phyloP scores from a whole-genome alignment of 495 filamentous ascomycete species.

The Penicillium cinerascens region DNA sequence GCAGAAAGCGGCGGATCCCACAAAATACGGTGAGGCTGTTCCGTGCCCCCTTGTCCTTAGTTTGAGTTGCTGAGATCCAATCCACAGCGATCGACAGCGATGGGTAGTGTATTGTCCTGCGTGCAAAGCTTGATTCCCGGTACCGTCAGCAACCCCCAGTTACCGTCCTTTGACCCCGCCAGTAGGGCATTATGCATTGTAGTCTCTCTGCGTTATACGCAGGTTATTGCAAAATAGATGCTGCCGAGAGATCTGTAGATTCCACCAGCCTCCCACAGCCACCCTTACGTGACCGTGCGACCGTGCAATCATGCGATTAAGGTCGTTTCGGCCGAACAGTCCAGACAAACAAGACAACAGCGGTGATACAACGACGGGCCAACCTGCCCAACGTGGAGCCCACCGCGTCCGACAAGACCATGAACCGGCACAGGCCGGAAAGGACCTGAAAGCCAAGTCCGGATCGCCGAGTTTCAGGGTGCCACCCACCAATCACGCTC shows the following conservation, averaged over 20 bases:
- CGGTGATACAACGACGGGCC: slow-evolving; percentile 7
- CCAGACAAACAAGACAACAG: slow-evolving; percentile 1
- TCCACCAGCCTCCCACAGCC: not conserved
- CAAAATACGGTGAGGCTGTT: slow-evolving; percentile 30
- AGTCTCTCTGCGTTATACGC: not conserved
- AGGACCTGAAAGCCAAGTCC: slow-evolving; percentile 22
- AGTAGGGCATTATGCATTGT: not conserved
- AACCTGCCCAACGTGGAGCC: slow-evolving; percentile 4
- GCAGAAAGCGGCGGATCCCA: slow-evolving; percentile 6
- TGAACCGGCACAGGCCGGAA: slow-evolving; percentile 26
- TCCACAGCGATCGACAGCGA: slow-evolving; percentile 1
- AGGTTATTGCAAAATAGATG: slow-evolving; percentile 2
- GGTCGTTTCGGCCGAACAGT: slow-evolving; percentile 1
- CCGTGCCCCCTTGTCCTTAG: not conserved
- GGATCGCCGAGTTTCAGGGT: slow-evolving; percentile 32
- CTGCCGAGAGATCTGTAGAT: not conserved
- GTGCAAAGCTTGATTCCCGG: slow-evolving; percentile 8
- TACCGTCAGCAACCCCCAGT: not conserved
- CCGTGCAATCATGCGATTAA: not conserved
- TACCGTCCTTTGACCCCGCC: not conserved
- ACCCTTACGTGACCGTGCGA: not conserved
- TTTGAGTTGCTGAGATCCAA: not conserved
- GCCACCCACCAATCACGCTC: slow-evolving; percentile 15
- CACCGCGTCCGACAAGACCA: slow-evolving; percentile 2
- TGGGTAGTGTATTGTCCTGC: not conserved